These are phyloP conservation scores for Saccharomycopsis sp. DNA, from an alignment of 805 yeast genomes.

Conservation along the genomic window DNA sequence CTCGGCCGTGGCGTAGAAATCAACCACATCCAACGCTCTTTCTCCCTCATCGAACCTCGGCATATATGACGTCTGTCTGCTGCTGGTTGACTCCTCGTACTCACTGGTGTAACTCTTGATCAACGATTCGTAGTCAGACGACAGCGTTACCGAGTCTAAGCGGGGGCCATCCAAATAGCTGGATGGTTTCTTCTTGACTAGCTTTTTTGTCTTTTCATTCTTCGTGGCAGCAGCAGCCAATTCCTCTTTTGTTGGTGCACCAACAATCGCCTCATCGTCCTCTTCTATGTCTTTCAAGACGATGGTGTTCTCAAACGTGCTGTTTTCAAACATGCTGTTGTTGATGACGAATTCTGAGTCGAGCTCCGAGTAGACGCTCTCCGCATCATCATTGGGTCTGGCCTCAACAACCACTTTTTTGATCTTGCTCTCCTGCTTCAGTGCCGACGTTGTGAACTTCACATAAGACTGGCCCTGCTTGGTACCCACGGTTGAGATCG, in stretches of 20 bases:
- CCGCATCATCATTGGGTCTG: constrained; percentile 3
- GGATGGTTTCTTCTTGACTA: too few species aligned
- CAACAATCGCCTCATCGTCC: constrained; percentile 1
- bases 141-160: too few species aligned
- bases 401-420: background rate
- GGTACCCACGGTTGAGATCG: constrained; percentile 13
- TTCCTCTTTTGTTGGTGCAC: too few species aligned
- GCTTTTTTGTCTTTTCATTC: too few species aligned
- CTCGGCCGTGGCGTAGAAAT: constrained; percentile 7
- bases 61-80: too few species aligned
- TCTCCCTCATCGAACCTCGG: background rate
- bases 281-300: constrained; percentile 1
- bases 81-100: background rate
- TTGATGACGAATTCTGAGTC: constrained; percentile 15
- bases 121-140: constrained; percentile 4
- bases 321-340: background rate
- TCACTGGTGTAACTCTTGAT: constrained; percentile 4
- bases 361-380: constrained; percentile 11
- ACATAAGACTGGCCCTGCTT: constrained; percentile 4
- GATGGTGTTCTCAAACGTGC: background rate
- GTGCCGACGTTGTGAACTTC: constrained; percentile 1
- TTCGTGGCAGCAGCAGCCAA: too few species aligned
- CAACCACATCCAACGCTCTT: constrained; percentile 10
- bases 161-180: too few species aligned
- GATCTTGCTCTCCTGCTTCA: constrained; percentile 1